Percentiles rank a stretch among this genome's conserved stretches.
These are phyloP conservation scores for Calocybe cyanea DNA, from an alignment of 768 basidiomycete genomes.

Conservation along the genomic window DNA sequence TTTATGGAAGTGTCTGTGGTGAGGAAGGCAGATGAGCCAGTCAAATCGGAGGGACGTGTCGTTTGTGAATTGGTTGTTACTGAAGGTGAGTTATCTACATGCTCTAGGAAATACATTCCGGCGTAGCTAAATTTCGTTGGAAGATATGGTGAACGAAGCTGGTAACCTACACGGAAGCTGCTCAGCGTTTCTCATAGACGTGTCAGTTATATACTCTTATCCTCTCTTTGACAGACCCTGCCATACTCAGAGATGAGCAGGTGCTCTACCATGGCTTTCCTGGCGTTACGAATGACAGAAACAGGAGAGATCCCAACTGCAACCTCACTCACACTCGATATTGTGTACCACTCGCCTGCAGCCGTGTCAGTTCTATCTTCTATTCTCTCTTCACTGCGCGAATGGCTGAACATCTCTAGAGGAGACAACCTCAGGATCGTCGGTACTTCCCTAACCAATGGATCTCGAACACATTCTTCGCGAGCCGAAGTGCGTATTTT, in stretches of 20 bases:
- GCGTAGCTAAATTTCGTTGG: too few relatives aligned
- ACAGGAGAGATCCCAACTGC: conserved; percentile 20
- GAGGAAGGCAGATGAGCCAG: conserved; percentile 41
- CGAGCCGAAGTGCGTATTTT: conserved; percentile 48
- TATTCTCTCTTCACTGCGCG: neutral
- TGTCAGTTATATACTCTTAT: too few relatives aligned
- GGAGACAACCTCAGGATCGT: conserved; percentile 49
- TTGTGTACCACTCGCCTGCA: conserved; percentile 56
- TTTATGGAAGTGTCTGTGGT: conserved; percentile 40
- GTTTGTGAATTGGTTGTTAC: conserved; percentile 41
- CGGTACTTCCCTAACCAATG: conserved; percentile 47
- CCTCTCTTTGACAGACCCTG: too few relatives aligned
- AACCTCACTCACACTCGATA: conserved; percentile 50
- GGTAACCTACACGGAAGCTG: conserved; percentile 57
- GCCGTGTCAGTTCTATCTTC: conserved; percentile 29
- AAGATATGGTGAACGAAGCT: conserved; percentile 53
- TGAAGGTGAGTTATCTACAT: too few relatives aligned
- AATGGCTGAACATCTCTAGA: conserved; percentile 21
- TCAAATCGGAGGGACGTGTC: conserved; percentile 39
- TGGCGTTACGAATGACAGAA: conserved; percentile 26
- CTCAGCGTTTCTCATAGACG: conserved; percentile 49
- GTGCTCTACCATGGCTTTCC: conserved; percentile 47
- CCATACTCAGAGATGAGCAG: conserved; percentile 22
- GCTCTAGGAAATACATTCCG: too few relatives aligned
- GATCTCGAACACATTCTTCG: conserved; percentile 42